phyloP scores from a whole-genome alignment of 2,329 filamentous ascomycete genomes.

The Alternaria consortialis region DNA sequence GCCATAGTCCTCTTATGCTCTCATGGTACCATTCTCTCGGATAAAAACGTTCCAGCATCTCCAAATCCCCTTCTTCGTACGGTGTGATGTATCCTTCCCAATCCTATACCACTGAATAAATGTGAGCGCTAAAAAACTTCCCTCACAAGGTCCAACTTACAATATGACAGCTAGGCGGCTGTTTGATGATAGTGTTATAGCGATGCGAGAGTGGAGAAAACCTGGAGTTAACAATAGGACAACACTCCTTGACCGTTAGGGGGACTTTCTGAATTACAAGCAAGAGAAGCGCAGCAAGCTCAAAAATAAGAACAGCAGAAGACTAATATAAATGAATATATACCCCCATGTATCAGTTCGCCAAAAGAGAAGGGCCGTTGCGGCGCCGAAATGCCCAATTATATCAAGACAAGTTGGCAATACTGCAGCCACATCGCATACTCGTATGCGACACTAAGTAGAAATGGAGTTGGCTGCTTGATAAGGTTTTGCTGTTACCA shows the following conservation, averaged over 20 bases:
- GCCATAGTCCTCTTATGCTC: neutral
- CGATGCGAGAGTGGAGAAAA: neutral
- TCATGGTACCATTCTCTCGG: neutral
- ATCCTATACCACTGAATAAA: neutral
- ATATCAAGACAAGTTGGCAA: neutral
- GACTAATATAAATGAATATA: neutral
- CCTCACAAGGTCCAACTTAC: neutral
- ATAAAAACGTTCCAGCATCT: neutral
- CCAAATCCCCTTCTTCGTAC: neutral
- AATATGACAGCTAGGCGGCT: neutral
- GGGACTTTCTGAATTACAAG: neutral
- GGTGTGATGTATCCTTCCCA: neutral
- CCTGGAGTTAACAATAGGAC: neutral
- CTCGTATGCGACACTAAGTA: neutral
- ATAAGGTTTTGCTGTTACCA: too few species aligned
- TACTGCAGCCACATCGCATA: neutral
- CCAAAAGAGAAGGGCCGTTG: neutral
- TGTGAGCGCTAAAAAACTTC: too few species aligned
- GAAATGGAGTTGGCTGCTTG: too few species aligned
- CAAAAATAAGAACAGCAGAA: neutral
- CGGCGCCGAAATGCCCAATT: neutral
- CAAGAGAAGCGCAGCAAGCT: neutral
- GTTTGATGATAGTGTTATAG: neutral
- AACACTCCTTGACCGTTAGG: neutral
- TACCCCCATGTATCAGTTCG: neutral